These are phyloP conservation scores for Flaveria robusta DNA, from an alignment of 129 eudicot species.

Conservation along the genomic window DNA sequence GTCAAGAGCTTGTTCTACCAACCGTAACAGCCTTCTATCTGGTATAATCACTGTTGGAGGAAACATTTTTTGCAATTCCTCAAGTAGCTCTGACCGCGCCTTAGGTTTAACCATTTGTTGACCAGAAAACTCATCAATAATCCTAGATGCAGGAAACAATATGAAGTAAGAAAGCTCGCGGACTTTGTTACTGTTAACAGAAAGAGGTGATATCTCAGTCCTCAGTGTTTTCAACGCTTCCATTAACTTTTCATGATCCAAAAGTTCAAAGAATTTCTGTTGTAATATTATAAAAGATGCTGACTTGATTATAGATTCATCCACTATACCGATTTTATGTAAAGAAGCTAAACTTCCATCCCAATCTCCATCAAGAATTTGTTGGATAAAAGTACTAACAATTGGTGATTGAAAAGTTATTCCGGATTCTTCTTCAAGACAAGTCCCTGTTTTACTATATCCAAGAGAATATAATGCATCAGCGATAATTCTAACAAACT, in stretches of 20 bases:
- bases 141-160: conserved; percentile 44
- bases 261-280: conserved; percentile 77
- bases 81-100: conserved; percentile 60
- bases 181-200: conserved; percentile 44
- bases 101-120: conserved; percentile 35
- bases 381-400: conserved; percentile 59
- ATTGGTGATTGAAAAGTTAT: conserved; percentile 55
- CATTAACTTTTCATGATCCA: conserved; percentile 60
- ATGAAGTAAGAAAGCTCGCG: conserved; percentile 61
- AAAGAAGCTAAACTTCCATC: conserved; percentile 67
- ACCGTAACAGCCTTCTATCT: conserved; percentile 63
- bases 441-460: conserved; percentile 57
- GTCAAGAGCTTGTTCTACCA: conserved; percentile 89
- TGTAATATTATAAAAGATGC: conserved; percentile 73
- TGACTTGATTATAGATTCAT: conserved; percentile 55
- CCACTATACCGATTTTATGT: conserved; percentile 55
- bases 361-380: conserved; percentile 80
- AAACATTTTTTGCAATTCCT: conserved; percentile 63
- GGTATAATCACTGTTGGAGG: conserved; percentile 88
- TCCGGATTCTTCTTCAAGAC: conserved; percentile 81
- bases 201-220: conserved; percentile 77
- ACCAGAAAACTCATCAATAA: conserved; percentile 37
- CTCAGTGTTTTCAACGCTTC: conserved; percentile 86
- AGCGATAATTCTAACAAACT: conserved; percentile 71
- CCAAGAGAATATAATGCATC: conserved; percentile 82